Percentiles rank a stretch among this genome's conserved stretches.
Evolutionary conservation across 768 basidiomycete species (phyloP).

Genomic region (Tulasnella sp.): DNA sequence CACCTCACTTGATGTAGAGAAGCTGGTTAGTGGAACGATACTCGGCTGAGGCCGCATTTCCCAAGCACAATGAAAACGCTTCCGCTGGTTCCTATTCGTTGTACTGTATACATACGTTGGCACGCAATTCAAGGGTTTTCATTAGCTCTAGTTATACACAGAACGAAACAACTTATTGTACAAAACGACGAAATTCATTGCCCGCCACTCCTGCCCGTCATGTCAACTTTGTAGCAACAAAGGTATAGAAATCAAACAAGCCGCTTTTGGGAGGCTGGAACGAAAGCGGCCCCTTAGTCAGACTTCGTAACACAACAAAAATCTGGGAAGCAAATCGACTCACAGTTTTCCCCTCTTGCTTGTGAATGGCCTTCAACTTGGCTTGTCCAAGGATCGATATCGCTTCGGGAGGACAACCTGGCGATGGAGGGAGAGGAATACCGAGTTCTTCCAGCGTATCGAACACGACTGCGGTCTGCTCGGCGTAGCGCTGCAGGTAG

Average conservation of each 20-base stretch:
- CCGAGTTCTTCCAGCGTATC: constrained; percentile 12
- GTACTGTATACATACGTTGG: background rate
- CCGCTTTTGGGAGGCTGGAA: background rate
- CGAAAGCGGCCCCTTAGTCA: background rate
- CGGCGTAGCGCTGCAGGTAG: constrained; percentile 27
- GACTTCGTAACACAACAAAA: background rate
- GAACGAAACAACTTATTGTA: background rate
- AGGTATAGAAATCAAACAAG: background rate
- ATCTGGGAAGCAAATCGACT: background rate
- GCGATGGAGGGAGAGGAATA: background rate
- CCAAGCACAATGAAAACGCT: background rate
- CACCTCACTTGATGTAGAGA: background rate
- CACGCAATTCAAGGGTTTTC: background rate
- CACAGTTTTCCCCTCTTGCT: background rate
- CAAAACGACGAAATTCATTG: background rate
- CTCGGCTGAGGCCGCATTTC: background rate
- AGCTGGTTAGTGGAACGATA: background rate
- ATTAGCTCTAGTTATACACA: background rate
- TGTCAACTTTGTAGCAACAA: background rate
- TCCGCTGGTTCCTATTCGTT: background rate
- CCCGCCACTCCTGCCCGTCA: background rate
- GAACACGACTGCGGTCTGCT: constrained; percentile 19
- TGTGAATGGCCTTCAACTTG: background rate
- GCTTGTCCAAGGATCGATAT: background rate
- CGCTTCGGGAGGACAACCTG: background rate